A percentile compares a stretch with the other conserved stretches of the same genome.
Conservation (phyloP, 768 basidiomycete species). For the Lyophyllum shimeji region DNA sequence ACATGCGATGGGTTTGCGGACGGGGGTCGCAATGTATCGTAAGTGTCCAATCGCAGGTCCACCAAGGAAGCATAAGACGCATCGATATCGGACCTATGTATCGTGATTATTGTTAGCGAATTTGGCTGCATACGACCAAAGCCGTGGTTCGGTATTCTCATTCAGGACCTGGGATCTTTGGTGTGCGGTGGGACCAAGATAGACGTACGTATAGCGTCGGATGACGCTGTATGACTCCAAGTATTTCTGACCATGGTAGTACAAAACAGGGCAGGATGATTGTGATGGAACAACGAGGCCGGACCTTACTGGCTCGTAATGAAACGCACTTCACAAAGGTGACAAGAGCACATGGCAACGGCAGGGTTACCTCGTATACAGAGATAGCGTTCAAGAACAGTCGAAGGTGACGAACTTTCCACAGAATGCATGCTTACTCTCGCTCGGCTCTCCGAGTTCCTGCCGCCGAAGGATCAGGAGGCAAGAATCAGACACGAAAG, state of each 20-base stretch:
- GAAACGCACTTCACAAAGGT: neutral
- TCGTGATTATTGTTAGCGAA: neutral
- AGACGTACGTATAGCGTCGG: conserved; percentile 4
- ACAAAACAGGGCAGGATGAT: neutral
- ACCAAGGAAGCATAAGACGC: neutral
- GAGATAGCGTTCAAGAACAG: neutral
- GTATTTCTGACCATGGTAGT: neutral
- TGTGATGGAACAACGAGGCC: neutral
- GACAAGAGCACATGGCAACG: neutral
- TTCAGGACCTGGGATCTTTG: neutral
- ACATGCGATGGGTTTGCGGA: neutral
- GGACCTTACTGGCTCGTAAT: neutral
- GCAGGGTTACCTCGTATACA: neutral
- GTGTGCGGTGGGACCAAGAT: neutral
- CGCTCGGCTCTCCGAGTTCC: neutral
- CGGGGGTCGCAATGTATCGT: neutral
- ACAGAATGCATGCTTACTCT: conserved; percentile 1
- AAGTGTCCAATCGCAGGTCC: neutral
- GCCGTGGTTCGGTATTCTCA: neutral
- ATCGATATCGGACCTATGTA: neutral
- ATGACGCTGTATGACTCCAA: conserved; percentile 5
- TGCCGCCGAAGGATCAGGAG: neutral
- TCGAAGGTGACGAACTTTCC: neutral
- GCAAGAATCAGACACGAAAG: neutral
- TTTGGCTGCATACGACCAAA: neutral